These are phyloP conservation scores for Aspergillus alliaceus DNA, from an alignment of 2,329 filamentous ascomycete genomes.

Conservation along the genomic window DNA sequence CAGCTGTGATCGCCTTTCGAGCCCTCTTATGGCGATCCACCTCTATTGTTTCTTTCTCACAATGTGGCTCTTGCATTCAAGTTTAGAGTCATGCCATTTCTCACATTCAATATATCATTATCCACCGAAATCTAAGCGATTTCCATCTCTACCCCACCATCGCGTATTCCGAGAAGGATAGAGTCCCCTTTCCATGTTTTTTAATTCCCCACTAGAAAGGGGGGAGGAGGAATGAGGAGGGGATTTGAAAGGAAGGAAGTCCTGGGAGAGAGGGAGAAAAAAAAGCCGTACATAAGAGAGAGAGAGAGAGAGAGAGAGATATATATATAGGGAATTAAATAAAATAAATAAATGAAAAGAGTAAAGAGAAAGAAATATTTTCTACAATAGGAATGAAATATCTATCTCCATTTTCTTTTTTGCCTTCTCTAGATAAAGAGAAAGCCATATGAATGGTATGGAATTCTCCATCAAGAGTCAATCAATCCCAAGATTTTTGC, in stretches of 20 bases:
- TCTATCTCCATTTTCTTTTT: no score
- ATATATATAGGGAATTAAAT: no score
- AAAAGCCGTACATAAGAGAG: no score
- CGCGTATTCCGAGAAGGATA: background rate
- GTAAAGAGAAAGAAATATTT: background rate
- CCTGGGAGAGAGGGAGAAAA: no score
- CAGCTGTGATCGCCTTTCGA: slow-evolving; percentile 2
- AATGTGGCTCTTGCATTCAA: slow-evolving; percentile 4
- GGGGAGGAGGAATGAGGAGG: background rate
- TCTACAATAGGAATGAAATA: no score
- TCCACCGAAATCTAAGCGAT: background rate
- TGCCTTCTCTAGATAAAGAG: no score
- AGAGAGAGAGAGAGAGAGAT: no score
- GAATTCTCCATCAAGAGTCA: background rate
- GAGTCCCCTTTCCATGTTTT: background rate
- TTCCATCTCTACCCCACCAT: background rate
- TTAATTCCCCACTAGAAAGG: background rate
- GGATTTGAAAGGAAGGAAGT: background rate
- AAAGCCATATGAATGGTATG: background rate
- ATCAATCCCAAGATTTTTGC: background rate
- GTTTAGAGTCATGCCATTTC: slow-evolving; percentile 6
- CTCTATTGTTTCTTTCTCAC: background rate
- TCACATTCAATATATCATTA: background rate
- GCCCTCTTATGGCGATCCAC: slow-evolving; percentile 4
- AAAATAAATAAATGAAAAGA: background rate